Evolutionary conservation across 768 basidiomycete genomes (phyloP), one percentile per base, ranked within the genome.

Genomic region (Xanthoconium purpureum): DNA sequence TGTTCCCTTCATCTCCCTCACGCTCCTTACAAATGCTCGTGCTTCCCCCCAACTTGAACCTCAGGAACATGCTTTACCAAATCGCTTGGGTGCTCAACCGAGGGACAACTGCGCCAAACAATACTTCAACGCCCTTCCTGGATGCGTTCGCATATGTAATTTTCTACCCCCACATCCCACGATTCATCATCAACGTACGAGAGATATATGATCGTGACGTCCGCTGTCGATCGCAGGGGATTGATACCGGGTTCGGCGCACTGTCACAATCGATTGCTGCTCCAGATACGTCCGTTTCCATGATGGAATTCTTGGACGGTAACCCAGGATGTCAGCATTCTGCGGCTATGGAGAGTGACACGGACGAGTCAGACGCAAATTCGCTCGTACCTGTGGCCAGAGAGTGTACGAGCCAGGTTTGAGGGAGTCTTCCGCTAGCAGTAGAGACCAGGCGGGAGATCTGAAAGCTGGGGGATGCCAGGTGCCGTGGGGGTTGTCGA

Each of bases 181-280:
- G 55, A 2, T 60, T 60, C 42, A 50, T 62, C 29, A 51, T 54
- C 24, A 33, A 28, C n/a, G 5, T 60, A 0, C 55, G 61, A 6
- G 38, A 40, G 18, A 7, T 57, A 11, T 52, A 33, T 13, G 49
- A 38, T 2, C 35, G 9, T 0, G 51, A 37, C 13, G 1, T 44
- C 5, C 11, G 12, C 18, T 15, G 30, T 7, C 8, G 36, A 8
- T 10, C 10, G 2, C 20, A 56, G 4, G 47, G 47, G 12, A 36
- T 37, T 10, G 54, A 55, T 20, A 37, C 32, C 5, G 47, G 47
- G 17, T 49, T 49, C 5, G 47, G 54, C 20, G 3, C 49, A 30
- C 4, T 20, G 17, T 43, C 54, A 6, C 33, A 11, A 12, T 14
- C 39, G 28, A 12, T 0, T 14, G 17, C 24, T 13, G 5, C 4